These are phyloP conservation scores for Pulveroboletus sp. DNA, from an alignment of 768 basidiomycete species.

Conservation along the genomic window DNA sequence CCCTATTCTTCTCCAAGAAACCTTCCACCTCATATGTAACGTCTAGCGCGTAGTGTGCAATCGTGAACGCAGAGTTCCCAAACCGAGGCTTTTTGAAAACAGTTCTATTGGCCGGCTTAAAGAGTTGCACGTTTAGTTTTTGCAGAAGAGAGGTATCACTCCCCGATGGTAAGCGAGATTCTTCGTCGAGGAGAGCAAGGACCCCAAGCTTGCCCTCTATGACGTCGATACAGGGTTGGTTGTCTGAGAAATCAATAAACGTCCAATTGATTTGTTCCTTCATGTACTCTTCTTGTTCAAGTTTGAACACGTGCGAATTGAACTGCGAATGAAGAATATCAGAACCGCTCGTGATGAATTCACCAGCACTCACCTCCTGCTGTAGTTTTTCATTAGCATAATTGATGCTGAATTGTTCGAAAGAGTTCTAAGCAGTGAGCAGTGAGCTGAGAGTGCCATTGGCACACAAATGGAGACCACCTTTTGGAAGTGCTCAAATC, in stretches of 20 bases:
- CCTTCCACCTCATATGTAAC: conserved; percentile 99
- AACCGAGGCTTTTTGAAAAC: conserved; percentile 99
- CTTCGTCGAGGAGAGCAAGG: conserved; percentile 91
- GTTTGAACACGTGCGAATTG: conserved; percentile 98
- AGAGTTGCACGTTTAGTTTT: conserved; percentile 82
- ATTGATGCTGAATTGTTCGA: conserved; percentile 99
- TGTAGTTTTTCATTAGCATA: conserved; percentile 98
- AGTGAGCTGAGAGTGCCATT: conserved; percentile 3
- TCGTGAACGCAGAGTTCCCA: conserved; percentile 94
- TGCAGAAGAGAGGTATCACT: conserved; percentile 90
- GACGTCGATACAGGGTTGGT: conserved; percentile 97
- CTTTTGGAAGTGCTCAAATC: conserved; percentile 97
- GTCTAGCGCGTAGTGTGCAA: conserved; percentile 96
- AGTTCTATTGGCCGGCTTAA: conserved; percentile 77
- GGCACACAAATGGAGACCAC: conserved; percentile 30
- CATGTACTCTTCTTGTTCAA: conserved; percentile 99
- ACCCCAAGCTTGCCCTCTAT: conserved; percentile 98
- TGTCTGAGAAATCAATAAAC: conserved; percentile 98
- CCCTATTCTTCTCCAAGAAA: conserved; percentile 97
- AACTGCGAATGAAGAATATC: conserved; percentile 50
- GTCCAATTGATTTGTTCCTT: conserved; percentile 99
- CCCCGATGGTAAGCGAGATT: conserved; percentile 92
- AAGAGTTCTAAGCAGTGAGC: conserved; percentile 56
- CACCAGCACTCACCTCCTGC: conserved; percentile 68
- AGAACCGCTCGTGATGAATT: conserved; percentile 4